A percentile compares a stretch with the other conserved stretches of the same genome.
Conservation (phyloP, 164 flowering plant genomes). For the Santalum album region DNA sequence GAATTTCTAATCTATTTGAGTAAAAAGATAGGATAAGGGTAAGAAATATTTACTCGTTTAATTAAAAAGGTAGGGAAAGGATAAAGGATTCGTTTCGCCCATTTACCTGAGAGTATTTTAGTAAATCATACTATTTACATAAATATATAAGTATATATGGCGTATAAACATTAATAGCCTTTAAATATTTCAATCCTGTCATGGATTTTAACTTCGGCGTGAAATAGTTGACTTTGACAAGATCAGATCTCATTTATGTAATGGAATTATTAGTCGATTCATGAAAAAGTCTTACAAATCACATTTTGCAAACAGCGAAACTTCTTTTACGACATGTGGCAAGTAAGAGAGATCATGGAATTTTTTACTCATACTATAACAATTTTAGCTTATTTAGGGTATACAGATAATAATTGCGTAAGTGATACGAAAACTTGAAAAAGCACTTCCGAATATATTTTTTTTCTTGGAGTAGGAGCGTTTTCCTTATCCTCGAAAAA, state of each 20-base stretch:
- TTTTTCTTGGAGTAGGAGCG: background rate
- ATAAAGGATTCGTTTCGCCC: no score
- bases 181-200: no score
- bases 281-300: constrained; percentile 2
- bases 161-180: no score
- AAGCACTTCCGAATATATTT: background rate
- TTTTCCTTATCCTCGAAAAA: constrained; percentile 12
- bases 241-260: constrained; percentile 8
- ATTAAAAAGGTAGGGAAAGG: no score
- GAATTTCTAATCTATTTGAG: no score
- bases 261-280: constrained; percentile 9
- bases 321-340: constrained; percentile 5
- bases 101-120: no score
- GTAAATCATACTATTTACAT: no score
- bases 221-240: constrained; percentile 5
- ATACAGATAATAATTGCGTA: background rate
- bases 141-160: no score
- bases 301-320: constrained; percentile 7
- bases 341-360: constrained; percentile 8
- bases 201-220: no score
- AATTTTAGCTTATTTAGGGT: background rate
- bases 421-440: background rate
- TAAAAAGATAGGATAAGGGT: no score
- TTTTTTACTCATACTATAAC: background rate
- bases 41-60: no score